Percentiles rank a stretch among this genome's conserved stretches.
Conservation (phyloP, 2,329 filamentous ascomycete genomes). For the Botrytis squamosa region DNA sequence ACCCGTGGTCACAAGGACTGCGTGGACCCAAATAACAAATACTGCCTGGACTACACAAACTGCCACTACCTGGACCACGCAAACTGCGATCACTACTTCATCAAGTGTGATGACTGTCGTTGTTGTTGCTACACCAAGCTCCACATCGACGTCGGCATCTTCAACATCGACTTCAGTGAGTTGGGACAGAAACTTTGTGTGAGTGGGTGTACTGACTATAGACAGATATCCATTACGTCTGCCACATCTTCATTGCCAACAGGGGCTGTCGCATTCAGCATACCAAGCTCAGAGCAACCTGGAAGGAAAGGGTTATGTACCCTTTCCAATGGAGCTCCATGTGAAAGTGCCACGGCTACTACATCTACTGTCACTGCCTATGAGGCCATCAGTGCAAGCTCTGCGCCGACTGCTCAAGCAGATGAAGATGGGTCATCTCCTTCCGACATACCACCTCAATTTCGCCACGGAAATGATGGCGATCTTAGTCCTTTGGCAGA, state of each 20-base stretch:
- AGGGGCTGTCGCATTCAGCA: neutral
- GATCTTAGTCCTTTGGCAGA: constrained; percentile 31
- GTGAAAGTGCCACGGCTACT: neutral
- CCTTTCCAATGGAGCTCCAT: constrained; percentile 5
- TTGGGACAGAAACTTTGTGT: neutral
- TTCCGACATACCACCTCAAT: neutral
- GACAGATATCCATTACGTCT: constrained; percentile 8
- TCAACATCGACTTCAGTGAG: constrained; percentile 4
- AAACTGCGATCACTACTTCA: constrained; percentile 5
- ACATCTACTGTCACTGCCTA: constrained; percentile 8
- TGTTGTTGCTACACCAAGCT: neutral
- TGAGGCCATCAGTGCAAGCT: neutral
- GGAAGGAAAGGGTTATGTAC: constrained; percentile 15
- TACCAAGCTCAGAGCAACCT: constrained; percentile 10
- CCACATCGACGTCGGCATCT: neutral
- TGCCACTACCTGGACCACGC: constrained; percentile 11
- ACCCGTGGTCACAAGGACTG: constrained; percentile 5
- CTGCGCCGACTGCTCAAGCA: constrained; percentile 7
- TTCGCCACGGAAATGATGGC: neutral
- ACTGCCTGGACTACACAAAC: constrained; percentile 19
- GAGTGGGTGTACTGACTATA: neutral
- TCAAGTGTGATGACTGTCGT: constrained; percentile 6
- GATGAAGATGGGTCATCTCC: constrained; percentile 7
- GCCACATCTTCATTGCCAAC: neutral
- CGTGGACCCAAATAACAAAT: constrained; percentile 14